Conservation (phyloP, 129 eudicot genomes). For the Flaveria trinervia region DNA sequence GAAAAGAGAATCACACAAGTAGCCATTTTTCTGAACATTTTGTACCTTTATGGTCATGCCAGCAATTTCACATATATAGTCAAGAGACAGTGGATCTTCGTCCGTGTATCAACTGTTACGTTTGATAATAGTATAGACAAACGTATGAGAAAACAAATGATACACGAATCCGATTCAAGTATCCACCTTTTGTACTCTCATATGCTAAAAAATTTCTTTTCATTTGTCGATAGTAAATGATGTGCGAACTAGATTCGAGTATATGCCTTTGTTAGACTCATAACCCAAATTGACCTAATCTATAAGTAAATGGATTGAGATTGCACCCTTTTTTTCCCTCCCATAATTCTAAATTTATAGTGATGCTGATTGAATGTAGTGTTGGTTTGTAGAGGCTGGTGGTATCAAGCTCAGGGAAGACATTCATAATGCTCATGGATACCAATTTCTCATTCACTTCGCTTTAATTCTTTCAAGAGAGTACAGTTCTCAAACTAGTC, state of each 20-base stretch:
- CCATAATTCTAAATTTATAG: slow-evolving; percentile 7
- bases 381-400: slow-evolving; percentile 82
- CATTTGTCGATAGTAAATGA: not conserved
- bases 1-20: not conserved
- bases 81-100: not conserved
- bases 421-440: slow-evolving; percentile 96
- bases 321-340: not conserved
- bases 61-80: not conserved
- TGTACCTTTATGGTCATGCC: not conserved
- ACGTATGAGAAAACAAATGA: not conserved
- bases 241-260: not conserved
- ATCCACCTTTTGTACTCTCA: not conserved
- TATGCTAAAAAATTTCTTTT: not conserved
- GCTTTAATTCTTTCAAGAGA: slow-evolving; percentile 70
- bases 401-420: slow-evolving; percentile 92
- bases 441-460: slow-evolving; percentile 89
- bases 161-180: not conserved
- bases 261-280: not conserved
- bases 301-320: not conserved
- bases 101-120: not conserved
- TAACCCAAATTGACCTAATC: not conserved
- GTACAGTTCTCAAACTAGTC: slow-evolving; percentile 40
- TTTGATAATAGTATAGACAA: not conserved
- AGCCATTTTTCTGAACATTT: not conserved
- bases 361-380: slow-evolving; percentile 33